These are phyloP conservation scores for Hypoxylon perforatum DNA, from an alignment of 495 filamentous ascomycete genomes.

Conservation along the genomic window DNA sequence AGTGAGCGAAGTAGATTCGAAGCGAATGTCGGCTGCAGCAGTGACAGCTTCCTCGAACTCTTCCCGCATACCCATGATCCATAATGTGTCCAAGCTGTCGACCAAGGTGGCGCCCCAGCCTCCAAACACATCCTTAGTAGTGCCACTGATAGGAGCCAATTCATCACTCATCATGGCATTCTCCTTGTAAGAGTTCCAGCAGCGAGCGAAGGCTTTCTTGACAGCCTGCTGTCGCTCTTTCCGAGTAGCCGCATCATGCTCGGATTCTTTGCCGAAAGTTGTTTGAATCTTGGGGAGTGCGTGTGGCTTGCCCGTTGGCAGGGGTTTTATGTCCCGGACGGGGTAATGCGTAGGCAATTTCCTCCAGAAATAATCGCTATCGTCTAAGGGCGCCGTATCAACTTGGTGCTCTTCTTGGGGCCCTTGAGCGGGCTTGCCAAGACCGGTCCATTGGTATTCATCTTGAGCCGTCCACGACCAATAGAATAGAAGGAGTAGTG, in stretches of 20 bases:
- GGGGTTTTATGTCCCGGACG: conserved; percentile 68
- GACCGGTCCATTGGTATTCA: conserved; percentile 10
- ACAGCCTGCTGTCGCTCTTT: conserved; percentile 67
- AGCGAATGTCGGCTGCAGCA: conserved; percentile 79
- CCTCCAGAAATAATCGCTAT: conserved; percentile 49
- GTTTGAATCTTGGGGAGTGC: conserved; percentile 79
- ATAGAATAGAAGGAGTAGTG: conserved; percentile 21
- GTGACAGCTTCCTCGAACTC: conserved; percentile 86
- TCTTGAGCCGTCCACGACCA: conserved; percentile 20
- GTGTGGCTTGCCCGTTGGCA: conserved; percentile 73
- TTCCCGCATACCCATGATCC: conserved; percentile 90
- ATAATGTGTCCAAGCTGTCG: conserved; percentile 90
- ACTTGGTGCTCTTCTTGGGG: conserved; percentile 1
- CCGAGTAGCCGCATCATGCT: conserved; percentile 55
- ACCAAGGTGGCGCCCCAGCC: conserved; percentile 94
- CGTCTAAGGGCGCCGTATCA: conserved; percentile 2
- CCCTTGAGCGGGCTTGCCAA: not conserved
- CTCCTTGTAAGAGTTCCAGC: conserved; percentile 79
- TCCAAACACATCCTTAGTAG: conserved; percentile 77
- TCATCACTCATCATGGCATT: conserved; percentile 83
- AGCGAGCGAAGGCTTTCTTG: conserved; percentile 72
- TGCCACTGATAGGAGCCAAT: conserved; percentile 67
- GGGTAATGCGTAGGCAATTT: conserved; percentile 67
- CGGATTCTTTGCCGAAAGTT: conserved; percentile 45
- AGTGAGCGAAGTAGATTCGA: conserved; percentile 69